Base-by-base conservation (phyloP, 768 basidiomycete genomes). In the Lepiota venenata region DNA sequence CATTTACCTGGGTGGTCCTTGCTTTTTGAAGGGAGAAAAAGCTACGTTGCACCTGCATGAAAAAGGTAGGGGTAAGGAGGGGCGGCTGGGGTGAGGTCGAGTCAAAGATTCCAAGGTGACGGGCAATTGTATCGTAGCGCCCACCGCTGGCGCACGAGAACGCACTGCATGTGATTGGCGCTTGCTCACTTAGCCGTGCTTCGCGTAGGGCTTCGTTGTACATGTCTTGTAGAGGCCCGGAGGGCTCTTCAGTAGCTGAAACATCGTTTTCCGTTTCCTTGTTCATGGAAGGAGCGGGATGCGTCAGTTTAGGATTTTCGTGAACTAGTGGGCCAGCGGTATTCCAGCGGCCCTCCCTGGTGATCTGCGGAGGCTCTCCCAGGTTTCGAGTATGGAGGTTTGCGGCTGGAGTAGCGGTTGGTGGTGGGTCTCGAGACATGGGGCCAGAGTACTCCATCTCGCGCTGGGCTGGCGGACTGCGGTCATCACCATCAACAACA, bases 41-140 rank as follows among this genome's bases (percentile, higher is more conserved):
- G 21, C 25, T 12, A 25, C 42, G 27, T 35, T 35, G 46, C 18
- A 47, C 22, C 35, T 47, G 37, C 16, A 25, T 42, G 22, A 55
- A 55, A 36, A 47, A 55, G 10, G 39, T 32, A 9, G 39, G 25
- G 4, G 53, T 55, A 20, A 55, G 46, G 29, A 55, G 53, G 14
- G 53, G 53, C 15, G 53, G 46, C 7, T 21, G 39, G 32, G 53
- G 35, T 32, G 45, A 47, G 16, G 18, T 18, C 20, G 29, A 37
- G 18, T 15, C 22, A 37, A 48, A 41, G 39, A 14, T 21, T 41
- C 39, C 25, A 16, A 32, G 38, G 9, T 48, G 36, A 22, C 15
- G 29, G 6, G n/a, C 21, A 14, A 11, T 46, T 14, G 44, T 46
- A 14, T 21, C 35, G 29, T 18, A 25, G 27, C 25, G 15, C 15